Conservation (phyloP, 768 basidiomycete genomes). For the Tricholomella constricta region DNA sequence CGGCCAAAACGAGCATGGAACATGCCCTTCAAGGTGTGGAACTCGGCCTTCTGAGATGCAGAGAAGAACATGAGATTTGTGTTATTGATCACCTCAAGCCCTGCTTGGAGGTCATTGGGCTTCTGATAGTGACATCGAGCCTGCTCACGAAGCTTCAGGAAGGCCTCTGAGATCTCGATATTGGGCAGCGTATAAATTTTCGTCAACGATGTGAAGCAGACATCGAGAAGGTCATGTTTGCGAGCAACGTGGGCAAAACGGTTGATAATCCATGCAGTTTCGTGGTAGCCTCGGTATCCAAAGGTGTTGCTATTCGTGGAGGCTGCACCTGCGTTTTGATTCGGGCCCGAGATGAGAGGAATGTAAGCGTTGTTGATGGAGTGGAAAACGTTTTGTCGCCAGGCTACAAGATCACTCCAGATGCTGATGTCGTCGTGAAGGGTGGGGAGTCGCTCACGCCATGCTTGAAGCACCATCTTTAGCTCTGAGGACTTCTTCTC, state of each 20-base stretch:
- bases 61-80: slow-evolving; percentile 99
- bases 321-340: slow-evolving; percentile 50
- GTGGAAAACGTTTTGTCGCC: slow-evolving; percentile 98
- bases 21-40: slow-evolving; percentile 98
- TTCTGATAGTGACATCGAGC: slow-evolving; percentile 98
- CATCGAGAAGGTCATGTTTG: slow-evolving; percentile 94
- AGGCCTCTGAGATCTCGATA: slow-evolving; percentile 99
- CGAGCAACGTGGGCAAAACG: slow-evolving; percentile 98
- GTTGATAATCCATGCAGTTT: slow-evolving; percentile 99
- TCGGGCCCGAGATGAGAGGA: slow-evolving; percentile 73
- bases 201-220: slow-evolving; percentile 91
- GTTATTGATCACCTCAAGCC: slow-evolving; percentile 98
- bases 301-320: slow-evolving; percentile 72
- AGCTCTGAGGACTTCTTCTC: slow-evolving; percentile 95
- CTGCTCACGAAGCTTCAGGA: slow-evolving; percentile 97
- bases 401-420: slow-evolving; percentile 99
- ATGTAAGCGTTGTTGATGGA: slow-evolving; percentile 97
- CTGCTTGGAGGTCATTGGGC: slow-evolving; percentile 89
- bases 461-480: slow-evolving; percentile 94
- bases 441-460: slow-evolving; percentile 96
- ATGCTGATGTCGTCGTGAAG: slow-evolving; percentile 96
- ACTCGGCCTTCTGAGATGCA: slow-evolving; percentile 92
- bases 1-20: slow-evolving; percentile 89
- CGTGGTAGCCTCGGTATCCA: slow-evolving; percentile 96
- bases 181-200: slow-evolving; percentile 99